Percentiles rank a stretch among this genome's conserved stretches.
Evolutionary conservation across 805 yeast species (phyloP).

Genomic region (Jamesozyma hellenica): DNA sequence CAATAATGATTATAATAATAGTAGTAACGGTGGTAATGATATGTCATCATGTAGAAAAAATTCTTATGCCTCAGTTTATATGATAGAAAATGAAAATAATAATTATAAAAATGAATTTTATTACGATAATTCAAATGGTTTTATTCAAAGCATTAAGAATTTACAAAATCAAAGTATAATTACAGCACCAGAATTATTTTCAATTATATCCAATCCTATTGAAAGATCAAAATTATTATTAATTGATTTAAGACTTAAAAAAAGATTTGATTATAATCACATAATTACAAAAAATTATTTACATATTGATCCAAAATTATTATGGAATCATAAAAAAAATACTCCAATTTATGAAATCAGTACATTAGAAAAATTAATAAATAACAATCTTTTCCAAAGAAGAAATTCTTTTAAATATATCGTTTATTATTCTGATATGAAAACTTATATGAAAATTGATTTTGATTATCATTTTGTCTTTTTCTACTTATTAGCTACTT

Average conservation of each 20-base stretch:
- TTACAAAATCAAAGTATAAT: slow-evolving; percentile 44
- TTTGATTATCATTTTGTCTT: slow-evolving; percentile 29
- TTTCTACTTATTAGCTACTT: slow-evolving; percentile 20
- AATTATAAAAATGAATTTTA: slow-evolving; percentile 6
- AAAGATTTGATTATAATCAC: slow-evolving; percentile 27
- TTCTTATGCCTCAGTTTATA: slow-evolving; percentile 34
- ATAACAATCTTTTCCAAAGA: slow-evolving; percentile 20
- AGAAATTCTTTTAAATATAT: slow-evolving; percentile 29
- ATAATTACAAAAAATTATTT: slow-evolving; percentile 32
- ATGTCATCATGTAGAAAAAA: slow-evolving; percentile 28
- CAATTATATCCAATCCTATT: slow-evolving; percentile 37
- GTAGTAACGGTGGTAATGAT: background rate
- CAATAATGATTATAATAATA: too few relatives aligned
- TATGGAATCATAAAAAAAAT: slow-evolving; percentile 20
- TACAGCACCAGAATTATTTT: slow-evolving; percentile 34
- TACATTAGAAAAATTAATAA: slow-evolving; percentile 22
- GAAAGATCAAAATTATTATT: slow-evolving; percentile 32
- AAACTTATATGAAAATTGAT: slow-evolving; percentile 24
- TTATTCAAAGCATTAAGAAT: slow-evolving; percentile 18
- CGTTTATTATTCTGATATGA: slow-evolving; percentile 33
- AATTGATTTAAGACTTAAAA: slow-evolving; percentile 33
- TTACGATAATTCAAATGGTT: slow-evolving; percentile 13
- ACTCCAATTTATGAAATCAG: slow-evolving; percentile 28
- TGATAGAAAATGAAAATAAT: slow-evolving; percentile 23
- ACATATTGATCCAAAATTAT: slow-evolving; percentile 33